These are phyloP conservation scores for Lentinula guzmanii DNA, from an alignment of 768 basidiomycete genomes.

Conservation along the genomic window DNA sequence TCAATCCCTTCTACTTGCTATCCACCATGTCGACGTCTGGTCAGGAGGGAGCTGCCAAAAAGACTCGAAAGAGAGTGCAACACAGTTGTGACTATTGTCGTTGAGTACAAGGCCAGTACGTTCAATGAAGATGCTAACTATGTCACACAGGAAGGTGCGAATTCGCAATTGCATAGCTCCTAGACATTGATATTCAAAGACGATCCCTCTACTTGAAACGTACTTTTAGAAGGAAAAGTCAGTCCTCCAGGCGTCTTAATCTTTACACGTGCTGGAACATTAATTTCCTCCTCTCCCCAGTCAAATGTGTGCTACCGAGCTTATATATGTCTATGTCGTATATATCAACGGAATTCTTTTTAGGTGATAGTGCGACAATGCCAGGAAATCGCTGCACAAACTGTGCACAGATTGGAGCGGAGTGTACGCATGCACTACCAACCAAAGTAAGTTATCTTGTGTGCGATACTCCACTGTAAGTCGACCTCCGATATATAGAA, in stretches of 20 bases:
- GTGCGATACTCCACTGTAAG: background rate
- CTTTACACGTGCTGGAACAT: no score
- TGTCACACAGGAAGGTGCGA: constrained; percentile 1
- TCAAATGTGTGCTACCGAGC: background rate
- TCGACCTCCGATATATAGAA: background rate
- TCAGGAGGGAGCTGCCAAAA: background rate
- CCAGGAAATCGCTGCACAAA: constrained; percentile 50
- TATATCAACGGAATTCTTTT: background rate
- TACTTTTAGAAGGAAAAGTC: constrained; percentile 29
- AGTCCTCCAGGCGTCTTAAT: background rate
- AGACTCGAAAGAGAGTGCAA: constrained; percentile 22
- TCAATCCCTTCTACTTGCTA: background rate
- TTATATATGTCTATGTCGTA: background rate
- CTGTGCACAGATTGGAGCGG: constrained; percentile 38
- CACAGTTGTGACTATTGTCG: constrained; percentile 42
- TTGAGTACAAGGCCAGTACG: constrained; percentile 5
- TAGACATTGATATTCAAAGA: no score
- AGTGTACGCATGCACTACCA: constrained; percentile 52
- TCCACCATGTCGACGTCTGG: background rate
- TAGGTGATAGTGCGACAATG: constrained; percentile 60
- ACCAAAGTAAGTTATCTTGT: constrained; percentile 35
- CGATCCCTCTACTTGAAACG: background rate
- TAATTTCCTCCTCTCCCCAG: background rate
- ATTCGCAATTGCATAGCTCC: background rate
- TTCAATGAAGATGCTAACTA: background rate